Evolutionary conservation across 306 rosid species (phyloP).

Genomic region (Cercis canadensis): DNA sequence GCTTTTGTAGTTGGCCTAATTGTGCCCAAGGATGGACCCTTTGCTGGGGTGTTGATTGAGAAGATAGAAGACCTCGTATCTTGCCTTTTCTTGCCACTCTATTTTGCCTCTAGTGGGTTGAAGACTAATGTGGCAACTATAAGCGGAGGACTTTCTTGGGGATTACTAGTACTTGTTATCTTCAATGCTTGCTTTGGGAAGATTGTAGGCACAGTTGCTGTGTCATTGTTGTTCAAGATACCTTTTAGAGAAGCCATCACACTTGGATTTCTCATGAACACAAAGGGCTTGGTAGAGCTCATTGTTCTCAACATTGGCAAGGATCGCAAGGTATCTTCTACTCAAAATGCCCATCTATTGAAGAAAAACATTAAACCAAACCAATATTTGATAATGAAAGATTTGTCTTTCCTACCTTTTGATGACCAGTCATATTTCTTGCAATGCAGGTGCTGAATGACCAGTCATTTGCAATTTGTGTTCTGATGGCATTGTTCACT

Average conservation of each 20-base stretch:
- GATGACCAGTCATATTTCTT: background rate
- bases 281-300: conserved; percentile 80
- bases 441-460: conserved; percentile 67
- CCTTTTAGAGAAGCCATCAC: conserved; percentile 67
- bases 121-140: conserved; percentile 76
- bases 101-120: conserved; percentile 74
- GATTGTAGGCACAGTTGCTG: conserved; percentile 56
- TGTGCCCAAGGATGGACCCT: conserved; percentile 75
- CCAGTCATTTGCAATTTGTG: conserved; percentile 72
- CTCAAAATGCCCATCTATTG: background rate
- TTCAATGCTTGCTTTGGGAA: conserved; percentile 76
- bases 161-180: conserved; percentile 55
- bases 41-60: conserved; percentile 68
- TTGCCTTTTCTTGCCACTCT: conserved; percentile 66
- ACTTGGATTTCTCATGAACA: conserved; percentile 82
- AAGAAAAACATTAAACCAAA: too few species aligned
- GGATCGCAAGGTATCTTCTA: conserved; percentile 65
- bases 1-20: conserved; percentile 69
- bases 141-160: conserved; percentile 69
- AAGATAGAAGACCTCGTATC: conserved; percentile 72
- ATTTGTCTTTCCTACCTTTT: too few species aligned
- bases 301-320: conserved; percentile 85
- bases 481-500: conserved; percentile 75
- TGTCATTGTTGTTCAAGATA: conserved; percentile 47
- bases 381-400: too few species aligned